Base-by-base conservation (phyloP, 2,329 filamentous ascomycete species). In the Pezicula carpinea region DNA sequence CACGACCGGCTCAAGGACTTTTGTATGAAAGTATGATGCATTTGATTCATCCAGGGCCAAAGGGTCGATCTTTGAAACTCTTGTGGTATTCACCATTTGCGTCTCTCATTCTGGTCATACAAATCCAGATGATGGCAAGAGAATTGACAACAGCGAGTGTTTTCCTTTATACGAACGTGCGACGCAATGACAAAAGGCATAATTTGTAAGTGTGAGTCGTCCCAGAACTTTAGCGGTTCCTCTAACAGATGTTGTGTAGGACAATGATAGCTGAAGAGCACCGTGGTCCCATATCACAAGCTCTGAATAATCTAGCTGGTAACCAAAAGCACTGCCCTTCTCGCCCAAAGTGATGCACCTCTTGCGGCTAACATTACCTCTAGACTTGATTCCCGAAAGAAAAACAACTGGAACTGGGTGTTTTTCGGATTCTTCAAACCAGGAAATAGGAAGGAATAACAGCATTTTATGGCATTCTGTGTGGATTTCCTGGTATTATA, bases 51-150 rank as follows among this genome's bases (percentile, higher is more conserved):
- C 38, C 38, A 4, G 38, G 38, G 5, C 18, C 11, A 5, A 23
- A 23, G 13, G 22, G 38, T 11, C 19, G 22, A 15, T 23, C 38
- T 15, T 23, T 40, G 19, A 40, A 23, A 23, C 15, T 40, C 5
- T 15, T 40, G 3, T 40, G 38, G 38, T 40, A 40, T 40, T 40
- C 38, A 8, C 38, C 38, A 14, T 40, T 40, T 40, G 38, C 38
- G 21, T 18, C 38, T 23, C 13, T 40, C 13, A 23, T 40, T 6
- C 15, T 40, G 22, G 38, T 40, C 3, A 23, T 40, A 8, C 38
- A 40, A 13, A 23, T 40, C 11, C 38, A 40, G n/a, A 40, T 40
- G 38, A 40, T 40, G 38, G 19, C 22, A 11, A 26, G 38, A n/a
- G 38, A 40, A 13, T 40, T 40, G 19, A 40, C 19, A 2, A 22